phyloP scores from a whole-genome alignment of 768 basidiomycete species.

The Lactifluus pinguis region DNA sequence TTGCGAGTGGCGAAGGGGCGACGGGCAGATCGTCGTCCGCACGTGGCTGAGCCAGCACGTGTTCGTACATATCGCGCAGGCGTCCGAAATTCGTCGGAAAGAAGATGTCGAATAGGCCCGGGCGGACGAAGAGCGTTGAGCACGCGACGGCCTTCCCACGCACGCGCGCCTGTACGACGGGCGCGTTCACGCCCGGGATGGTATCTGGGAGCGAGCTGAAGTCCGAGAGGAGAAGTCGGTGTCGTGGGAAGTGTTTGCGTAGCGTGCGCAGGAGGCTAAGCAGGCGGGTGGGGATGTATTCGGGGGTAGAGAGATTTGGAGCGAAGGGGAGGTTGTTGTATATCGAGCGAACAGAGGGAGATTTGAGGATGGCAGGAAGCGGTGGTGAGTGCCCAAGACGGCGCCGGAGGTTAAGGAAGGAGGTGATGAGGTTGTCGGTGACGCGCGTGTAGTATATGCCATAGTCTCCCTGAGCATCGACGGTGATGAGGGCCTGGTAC shows the following conservation, averaged over 20 bases:
- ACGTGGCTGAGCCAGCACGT: constrained; percentile 55
- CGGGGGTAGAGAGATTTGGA: constrained; percentile 77
- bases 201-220: constrained; percentile 84
- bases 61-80: constrained; percentile 86
- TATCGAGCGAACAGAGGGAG: constrained; percentile 49
- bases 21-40: constrained; percentile 22
- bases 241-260: constrained; percentile 77
- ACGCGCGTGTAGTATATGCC: constrained; percentile 74
- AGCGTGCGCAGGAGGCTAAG: constrained; percentile 77
- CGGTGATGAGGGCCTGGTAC: constrained; percentile 71
- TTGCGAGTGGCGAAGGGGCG: constrained; percentile 41
- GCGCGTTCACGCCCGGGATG: constrained; percentile 65
- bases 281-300: constrained; percentile 90
- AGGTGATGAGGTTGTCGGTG: constrained; percentile 73
- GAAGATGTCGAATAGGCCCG: constrained; percentile 97
- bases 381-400: constrained; percentile 50
- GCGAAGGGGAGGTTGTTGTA: constrained; percentile 76
- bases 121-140: constrained; percentile 82
- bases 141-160: constrained; percentile 81
- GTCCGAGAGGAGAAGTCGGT: constrained; percentile 91
- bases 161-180: constrained; percentile 93
- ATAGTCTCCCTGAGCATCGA: constrained; percentile 78
- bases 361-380: constrained; percentile 47
- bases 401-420: constrained; percentile 64
- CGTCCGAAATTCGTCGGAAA: constrained; percentile 89